Base-by-base conservation (phyloP, 208 protist genomes). In the Trypanosoma vivax region DNA sequence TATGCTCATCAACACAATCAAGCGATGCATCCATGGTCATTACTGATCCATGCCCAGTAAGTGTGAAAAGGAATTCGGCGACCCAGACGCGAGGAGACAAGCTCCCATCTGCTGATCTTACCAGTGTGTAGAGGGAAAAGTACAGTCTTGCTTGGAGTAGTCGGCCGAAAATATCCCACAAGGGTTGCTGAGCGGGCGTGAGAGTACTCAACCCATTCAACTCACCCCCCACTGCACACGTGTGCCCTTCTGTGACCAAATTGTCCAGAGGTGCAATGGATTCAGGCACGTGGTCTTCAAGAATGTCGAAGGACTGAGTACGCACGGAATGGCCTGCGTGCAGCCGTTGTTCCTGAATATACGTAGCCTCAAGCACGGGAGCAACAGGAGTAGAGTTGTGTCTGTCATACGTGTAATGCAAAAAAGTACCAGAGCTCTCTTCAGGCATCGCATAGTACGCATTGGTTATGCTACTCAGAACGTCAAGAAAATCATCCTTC, bases 401-500 rank as follows among this genome's bases (percentile, higher is more conserved):
- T 19, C 27, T 60, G 40, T 21, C 46, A 31, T 60, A 42, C 0
- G 70, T 67, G 58, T 79, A 83, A 54, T 83, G 71, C 71, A 77
- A 74, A 62, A 77, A 83, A n/a, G 65, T 42, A 14, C 67, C 71
- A 18, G 52, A 70, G 31, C 70, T 71, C 19, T 51, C 51, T 5
- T 53, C 49, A 1, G 72, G 71, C 5, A 67, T 45, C 14, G 57
- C 48, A 65, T 83, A 76, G 66, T 79, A 79, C 4, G 65, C 52
- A 24, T 45, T 41, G 31, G 63, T 65, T 25, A 66, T 77, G 27
- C 31, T 24, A 50, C 70, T 56, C 10, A 83, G 65, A 9, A 60
- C 50, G 24, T 19, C 37, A 2, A 79, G 50, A 55, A 83, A 74
- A 41, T 83, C 76, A 46, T 79, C 71, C 14, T 74, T 59, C 1